phyloP scores from a whole-genome alignment of 1,284 basidiomycete species.

The Moniliella sp. region DNA sequence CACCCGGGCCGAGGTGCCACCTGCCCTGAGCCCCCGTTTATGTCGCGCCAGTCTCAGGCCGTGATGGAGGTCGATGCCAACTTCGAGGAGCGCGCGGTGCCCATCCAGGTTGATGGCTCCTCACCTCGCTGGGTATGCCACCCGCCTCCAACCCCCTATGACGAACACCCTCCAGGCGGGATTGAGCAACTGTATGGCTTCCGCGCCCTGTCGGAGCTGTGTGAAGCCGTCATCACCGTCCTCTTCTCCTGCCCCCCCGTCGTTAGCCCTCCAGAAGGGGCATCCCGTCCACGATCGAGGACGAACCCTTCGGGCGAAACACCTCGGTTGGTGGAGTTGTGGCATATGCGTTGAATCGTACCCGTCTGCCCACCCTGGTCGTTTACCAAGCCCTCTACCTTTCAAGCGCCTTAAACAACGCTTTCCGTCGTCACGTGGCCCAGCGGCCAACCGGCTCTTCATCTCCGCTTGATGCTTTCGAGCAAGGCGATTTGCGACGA shows the following conservation, averaged over 20 bases:
- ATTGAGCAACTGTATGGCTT: too few species aligned
- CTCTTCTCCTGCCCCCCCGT: constrained; percentile 25
- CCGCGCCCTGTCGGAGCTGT: constrained; percentile 20
- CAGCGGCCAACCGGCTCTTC: constrained; percentile 32
- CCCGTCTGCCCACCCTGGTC: constrained; percentile 23
- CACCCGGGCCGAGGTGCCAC: too few species aligned
- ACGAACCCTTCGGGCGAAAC: constrained; percentile 2
- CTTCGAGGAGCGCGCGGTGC: too few species aligned
- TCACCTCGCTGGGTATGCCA: too few species aligned
- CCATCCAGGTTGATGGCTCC: too few species aligned
- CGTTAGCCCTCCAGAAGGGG: too few species aligned
- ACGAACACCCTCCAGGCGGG: too few species aligned
- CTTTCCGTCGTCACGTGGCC: constrained; percentile 29
- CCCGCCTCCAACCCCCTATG: too few species aligned
- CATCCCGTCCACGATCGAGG: constrained; percentile 6
- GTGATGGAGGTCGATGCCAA: too few species aligned
- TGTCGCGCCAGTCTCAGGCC: too few species aligned
- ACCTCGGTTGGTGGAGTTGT: constrained; percentile 31
- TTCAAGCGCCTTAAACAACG: constrained; percentile 27
- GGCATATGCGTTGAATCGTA: constrained; percentile 32
- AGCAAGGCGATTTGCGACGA: constrained; percentile 33
- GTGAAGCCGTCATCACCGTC: constrained; percentile 21
- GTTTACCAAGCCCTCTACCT: constrained; percentile 27
- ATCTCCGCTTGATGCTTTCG: constrained; percentile 34
- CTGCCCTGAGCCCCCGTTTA: too few species aligned